phyloP scores from a whole-genome alignment of 768 basidiomycete genomes.

The Rhodotorula diobovata region DNA sequence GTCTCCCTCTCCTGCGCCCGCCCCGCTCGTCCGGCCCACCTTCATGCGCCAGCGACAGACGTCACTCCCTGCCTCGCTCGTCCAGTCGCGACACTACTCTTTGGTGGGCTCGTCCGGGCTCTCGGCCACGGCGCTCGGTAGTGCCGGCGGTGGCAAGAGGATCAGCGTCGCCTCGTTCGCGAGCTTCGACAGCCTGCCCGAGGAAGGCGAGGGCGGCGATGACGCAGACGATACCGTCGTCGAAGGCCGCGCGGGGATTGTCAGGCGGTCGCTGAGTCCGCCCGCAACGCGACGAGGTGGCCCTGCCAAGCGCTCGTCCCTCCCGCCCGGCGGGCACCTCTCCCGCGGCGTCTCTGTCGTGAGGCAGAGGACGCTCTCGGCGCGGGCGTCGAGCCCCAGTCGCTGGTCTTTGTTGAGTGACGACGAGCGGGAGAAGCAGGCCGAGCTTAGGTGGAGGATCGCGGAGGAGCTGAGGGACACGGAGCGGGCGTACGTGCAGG shows the following conservation, averaged over 20 bases:
- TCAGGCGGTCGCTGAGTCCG: neutral
- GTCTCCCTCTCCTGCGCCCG: neutral
- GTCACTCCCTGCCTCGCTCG: conserved; percentile 21
- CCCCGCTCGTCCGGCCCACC: neutral
- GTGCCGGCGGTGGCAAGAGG: conserved; percentile 7
- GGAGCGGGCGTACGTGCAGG: conserved; percentile 37
- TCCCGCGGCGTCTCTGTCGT: neutral
- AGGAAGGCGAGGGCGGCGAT: conserved; percentile 22
- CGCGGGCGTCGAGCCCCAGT: conserved; percentile 7
- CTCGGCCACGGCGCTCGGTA: neutral
- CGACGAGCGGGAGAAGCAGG: conserved; percentile 11
- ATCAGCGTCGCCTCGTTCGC: conserved; percentile 36
- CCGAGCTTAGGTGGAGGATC: conserved; percentile 31
- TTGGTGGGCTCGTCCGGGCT: conserved; percentile 4
- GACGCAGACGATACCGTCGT: neutral
- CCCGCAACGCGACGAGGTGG: neutral
- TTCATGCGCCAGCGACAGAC: conserved; percentile 7
- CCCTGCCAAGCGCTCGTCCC: neutral
- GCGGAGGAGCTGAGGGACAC: conserved; percentile 40
- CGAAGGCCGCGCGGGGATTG: neutral
- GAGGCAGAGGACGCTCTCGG: neutral
- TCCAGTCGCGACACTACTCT: conserved; percentile 23
- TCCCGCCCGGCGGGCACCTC: neutral
- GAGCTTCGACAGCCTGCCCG: conserved; percentile 38
- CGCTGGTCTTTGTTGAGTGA: neutral